Evolutionary conservation across 2,329 filamentous ascomycete species (phyloP), one percentile per base, ranked within the genome.

Genomic region (Sphaerulina musiva): DNA sequence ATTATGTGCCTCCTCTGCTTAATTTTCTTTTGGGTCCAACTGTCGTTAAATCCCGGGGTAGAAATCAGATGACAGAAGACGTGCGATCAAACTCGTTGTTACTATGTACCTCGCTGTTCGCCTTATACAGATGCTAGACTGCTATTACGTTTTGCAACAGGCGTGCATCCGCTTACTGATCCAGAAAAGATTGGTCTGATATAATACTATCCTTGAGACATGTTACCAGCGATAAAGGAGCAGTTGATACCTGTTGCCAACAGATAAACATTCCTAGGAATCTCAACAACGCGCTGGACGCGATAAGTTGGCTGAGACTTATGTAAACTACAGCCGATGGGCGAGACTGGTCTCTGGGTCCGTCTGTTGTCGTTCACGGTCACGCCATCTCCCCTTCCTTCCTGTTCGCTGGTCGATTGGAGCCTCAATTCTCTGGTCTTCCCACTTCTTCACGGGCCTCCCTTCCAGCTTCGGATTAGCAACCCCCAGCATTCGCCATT

Each of bases 401-500:
- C 41, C 42, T 32, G 48, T 51, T 14, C 38, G 45, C 20, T 12
- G 17, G 26, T 53, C 43, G 0, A 43, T 43, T 6, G 39, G 23
- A 39, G 42, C 23, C 44, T 53, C 51, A 42, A 12, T 29, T 23
- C 29, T 17, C 1, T 12, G 23, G 48, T 54, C 51, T 12, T 51
- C 44, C 48, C 53, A 56, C 38, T 48, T 44, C 51, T 47, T 54
- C 26, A 38, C 34, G 4, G 34, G 6, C 34, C 47, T 38, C 8
- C n/a, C 34, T 40, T 48, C 40, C 36, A 58, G 23, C 9, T 54
- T 53, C 40, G 57, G 57, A 34, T 62, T 62, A 4, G 51, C 41
- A 31, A 76, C 70, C 17, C 73, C 74, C 70, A 73, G 72, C 14
- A 72, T 72, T 55, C 76, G 74, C 70, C 76, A 80, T 61, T 74